Evolutionary conservation across 768 basidiomycete genomes (phyloP).

Genomic region (Kwoniella sp.): DNA sequence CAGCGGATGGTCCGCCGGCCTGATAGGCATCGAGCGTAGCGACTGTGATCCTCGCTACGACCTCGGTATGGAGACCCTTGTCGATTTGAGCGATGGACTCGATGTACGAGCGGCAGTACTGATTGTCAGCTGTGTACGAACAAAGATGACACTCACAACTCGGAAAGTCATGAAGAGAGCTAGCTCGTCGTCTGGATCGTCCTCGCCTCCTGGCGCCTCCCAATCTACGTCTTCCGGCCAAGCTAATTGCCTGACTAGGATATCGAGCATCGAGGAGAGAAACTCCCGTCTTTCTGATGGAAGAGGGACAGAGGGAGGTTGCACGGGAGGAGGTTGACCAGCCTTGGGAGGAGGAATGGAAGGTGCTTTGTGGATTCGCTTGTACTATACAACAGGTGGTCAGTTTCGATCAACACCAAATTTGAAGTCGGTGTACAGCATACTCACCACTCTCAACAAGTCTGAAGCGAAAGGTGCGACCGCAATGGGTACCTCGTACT

Average conservation of each 20-base stretch:
- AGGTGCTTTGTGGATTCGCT: slow-evolving; percentile 62
- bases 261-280: slow-evolving; percentile 73
- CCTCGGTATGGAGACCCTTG: slow-evolving; percentile 76
- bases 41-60: slow-evolving; percentile 72
- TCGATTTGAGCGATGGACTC: slow-evolving; percentile 86
- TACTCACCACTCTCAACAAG: slow-evolving; percentile 73
- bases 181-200: slow-evolving; percentile 81
- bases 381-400: slow-evolving; percentile 67
- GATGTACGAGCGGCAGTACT: slow-evolving; percentile 57
- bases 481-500: slow-evolving; percentile 84
- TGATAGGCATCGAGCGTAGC: slow-evolving; percentile 73
- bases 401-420: background rate
- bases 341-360: slow-evolving; percentile 31
- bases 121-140: background rate
- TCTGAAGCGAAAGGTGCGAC: slow-evolving; percentile 78
- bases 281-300: slow-evolving; percentile 70
- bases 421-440: background rate
- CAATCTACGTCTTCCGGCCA: slow-evolving; percentile 68
- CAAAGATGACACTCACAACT: slow-evolving; percentile 62
- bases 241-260: slow-evolving; percentile 82
- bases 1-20: slow-evolving; percentile 60
- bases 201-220: slow-evolving; percentile 61
- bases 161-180: slow-evolving; percentile 81
- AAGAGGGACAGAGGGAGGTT: slow-evolving; percentile 61
- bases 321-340: slow-evolving; percentile 29